Conservation (phyloP, 2,329 filamentous ascomycete genomes). For the Basipetospora chlamydospora region DNA sequence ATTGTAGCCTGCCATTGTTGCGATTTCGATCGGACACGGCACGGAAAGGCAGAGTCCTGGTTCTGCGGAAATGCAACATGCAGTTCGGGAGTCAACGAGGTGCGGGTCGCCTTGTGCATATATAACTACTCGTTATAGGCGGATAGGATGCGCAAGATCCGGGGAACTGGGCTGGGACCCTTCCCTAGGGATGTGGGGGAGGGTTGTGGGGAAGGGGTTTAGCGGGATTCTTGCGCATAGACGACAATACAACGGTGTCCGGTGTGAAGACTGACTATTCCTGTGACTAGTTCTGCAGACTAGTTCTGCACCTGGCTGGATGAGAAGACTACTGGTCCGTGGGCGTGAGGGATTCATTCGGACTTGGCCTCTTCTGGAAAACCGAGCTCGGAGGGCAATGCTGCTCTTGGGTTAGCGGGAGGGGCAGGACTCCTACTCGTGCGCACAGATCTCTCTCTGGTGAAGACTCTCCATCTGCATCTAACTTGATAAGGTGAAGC, state of each 20-base stretch:
- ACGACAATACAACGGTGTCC: too few species aligned
- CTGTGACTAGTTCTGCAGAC: not conserved
- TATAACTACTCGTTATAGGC: not conserved
- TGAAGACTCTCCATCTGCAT: too few species aligned
- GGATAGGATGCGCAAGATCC: not conserved
- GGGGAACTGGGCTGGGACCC: not conserved
- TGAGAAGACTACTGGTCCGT: not conserved
- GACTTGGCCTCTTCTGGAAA: too few species aligned
- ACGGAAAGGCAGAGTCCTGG: not conserved
- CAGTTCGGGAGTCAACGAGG: not conserved
- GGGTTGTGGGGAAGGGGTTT: not conserved
- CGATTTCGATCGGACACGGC: not conserved
- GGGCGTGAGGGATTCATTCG: not conserved
- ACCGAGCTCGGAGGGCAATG: too few species aligned
- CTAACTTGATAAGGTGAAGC: too few species aligned
- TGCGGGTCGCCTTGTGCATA: not conserved
- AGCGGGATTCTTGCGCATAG: not conserved
- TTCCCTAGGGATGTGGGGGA: not conserved
- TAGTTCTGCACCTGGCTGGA: not conserved
- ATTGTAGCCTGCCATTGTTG: not conserved
- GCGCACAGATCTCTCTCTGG: too few species aligned
- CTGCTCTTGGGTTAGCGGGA: too few species aligned
- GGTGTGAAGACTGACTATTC: not conserved
- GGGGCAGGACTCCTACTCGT: too few species aligned
- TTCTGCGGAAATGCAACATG: conserved; percentile 1